Percentiles rank a stretch among this genome's conserved stretches.
Evolutionary conservation across 257 asterid species (phyloP).

Genomic region (Mitragyna speciosa): DNA sequence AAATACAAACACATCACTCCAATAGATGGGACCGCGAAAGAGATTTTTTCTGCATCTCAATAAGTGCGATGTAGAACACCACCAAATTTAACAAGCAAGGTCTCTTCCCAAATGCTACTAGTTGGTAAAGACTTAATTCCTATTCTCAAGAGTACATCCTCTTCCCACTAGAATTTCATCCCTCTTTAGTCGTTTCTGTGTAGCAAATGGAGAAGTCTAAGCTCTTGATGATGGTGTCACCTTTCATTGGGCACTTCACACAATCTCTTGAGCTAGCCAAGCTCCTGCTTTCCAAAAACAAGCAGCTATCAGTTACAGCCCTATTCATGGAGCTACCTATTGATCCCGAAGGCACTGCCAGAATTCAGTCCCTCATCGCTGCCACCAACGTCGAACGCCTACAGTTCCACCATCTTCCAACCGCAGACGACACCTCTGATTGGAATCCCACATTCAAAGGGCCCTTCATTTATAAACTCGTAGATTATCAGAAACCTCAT

Average conservation of each 20-base stretch:
- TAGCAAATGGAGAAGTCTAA: neutral
- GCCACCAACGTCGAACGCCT: neutral
- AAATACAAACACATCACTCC: too few relatives aligned
- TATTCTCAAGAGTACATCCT: too few relatives aligned
- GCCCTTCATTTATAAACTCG: neutral
- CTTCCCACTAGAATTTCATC: too few relatives aligned
- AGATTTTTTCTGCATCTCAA: too few relatives aligned
- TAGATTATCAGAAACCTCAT: neutral
- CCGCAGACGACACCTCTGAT: neutral
- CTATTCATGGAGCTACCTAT: neutral
- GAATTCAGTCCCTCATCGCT: neutral
- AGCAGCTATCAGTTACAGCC: neutral
- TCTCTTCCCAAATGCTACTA: too few relatives aligned
- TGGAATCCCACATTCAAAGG: neutral
- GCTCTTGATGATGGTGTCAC: neutral
- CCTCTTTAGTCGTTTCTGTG: too few relatives aligned
- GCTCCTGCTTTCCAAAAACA: neutral
- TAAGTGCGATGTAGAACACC: too few relatives aligned
- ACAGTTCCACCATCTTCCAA: slow-evolving; percentile 2
- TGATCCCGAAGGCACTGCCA: neutral
- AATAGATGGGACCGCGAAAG: too few relatives aligned
- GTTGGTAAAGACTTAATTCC: too few relatives aligned
- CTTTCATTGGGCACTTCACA: neutral
- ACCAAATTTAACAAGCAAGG: too few relatives aligned
- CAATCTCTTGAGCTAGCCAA: neutral